These are phyloP conservation scores for Aspergillus brunneoviolaceus DNA, from an alignment of 2,329 filamentous ascomycete species.

Conservation along the genomic window DNA sequence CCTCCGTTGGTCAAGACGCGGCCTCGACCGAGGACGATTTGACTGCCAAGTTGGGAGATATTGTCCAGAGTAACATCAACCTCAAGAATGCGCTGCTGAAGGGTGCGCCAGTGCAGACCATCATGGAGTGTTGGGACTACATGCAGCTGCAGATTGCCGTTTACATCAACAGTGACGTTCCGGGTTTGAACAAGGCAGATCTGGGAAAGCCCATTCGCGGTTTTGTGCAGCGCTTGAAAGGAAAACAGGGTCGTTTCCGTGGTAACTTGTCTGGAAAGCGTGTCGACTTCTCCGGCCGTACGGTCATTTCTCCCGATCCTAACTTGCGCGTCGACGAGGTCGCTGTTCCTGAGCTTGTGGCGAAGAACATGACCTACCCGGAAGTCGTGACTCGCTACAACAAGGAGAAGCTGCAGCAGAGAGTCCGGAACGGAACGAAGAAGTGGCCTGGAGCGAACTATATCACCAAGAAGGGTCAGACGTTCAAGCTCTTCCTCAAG, in stretches of 20 bases:
- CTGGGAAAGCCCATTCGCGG: conserved; percentile 87
- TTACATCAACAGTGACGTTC: conserved; percentile 96
- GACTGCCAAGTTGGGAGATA: conserved; percentile 94
- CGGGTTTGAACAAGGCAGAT: conserved; percentile 83
- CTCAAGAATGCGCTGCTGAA: conserved; percentile 80
- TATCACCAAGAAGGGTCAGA: conserved; percentile 68
- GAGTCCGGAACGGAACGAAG: conserved; percentile 72
- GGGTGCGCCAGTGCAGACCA: conserved; percentile 79
- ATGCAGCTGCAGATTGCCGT: conserved; percentile 92
- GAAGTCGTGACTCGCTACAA: conserved; percentile 85
- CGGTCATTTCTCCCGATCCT: conserved; percentile 95
- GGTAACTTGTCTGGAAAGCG: conserved; percentile 97
- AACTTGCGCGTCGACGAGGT: conserved; percentile 93
- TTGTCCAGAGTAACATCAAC: conserved; percentile 86
- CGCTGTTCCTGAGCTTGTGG: conserved; percentile 85
- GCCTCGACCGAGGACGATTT: conserved; percentile 95
- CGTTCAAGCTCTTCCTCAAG: conserved; percentile 72
- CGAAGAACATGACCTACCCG: conserved; percentile 93
- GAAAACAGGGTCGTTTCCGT: conserved; percentile 95
- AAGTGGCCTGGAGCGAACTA: conserved; percentile 87
- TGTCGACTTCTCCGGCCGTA: conserved; percentile 96
- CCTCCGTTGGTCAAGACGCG: conserved; percentile 88
- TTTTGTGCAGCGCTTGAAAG: conserved; percentile 92
- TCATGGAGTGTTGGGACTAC: conserved; percentile 99
- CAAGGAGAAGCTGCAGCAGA: conserved; percentile 72